A percentile compares a stretch with the other conserved stretches of the same genome.
Evolutionary conservation across 768 basidiomycete species (phyloP).

Genomic region (Bullera alba): DNA sequence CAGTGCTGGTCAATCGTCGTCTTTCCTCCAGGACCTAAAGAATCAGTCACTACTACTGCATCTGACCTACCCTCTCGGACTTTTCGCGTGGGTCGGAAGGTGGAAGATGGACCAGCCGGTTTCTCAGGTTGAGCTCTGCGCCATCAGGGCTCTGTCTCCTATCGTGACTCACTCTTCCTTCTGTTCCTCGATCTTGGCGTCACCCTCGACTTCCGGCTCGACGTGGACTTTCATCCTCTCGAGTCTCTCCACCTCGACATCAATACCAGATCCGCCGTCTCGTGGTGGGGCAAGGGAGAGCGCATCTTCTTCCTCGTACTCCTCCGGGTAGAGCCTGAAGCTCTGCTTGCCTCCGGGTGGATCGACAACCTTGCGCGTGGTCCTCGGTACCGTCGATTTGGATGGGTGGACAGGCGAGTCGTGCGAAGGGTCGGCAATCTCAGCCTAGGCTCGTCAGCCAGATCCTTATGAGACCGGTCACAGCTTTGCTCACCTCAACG

Average conservation of each 20-base stretch:
- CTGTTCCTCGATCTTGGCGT: slow-evolving; percentile 29
- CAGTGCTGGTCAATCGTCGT: slow-evolving; percentile 32
- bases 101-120: slow-evolving; percentile 28
- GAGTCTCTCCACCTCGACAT: slow-evolving; percentile 33
- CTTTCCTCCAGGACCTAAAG: slow-evolving; percentile 30
- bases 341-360: slow-evolving; percentile 40
- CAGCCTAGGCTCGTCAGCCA: slow-evolving; percentile 21
- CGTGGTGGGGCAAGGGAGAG: slow-evolving; percentile 41
- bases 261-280: slow-evolving; percentile 35
- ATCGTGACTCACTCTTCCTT: slow-evolving; percentile 9
- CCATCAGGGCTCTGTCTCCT: no score
- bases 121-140: not conserved
- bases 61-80: slow-evolving; percentile 36
- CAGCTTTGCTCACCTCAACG: slow-evolving; percentile 32
- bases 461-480: not conserved
- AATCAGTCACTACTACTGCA: not conserved
- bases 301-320: slow-evolving; percentile 43
- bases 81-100: slow-evolving; percentile 36
- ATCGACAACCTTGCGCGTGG: slow-evolving; percentile 42
- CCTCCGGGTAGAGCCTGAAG: slow-evolving; percentile 32
- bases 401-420: slow-evolving; percentile 23
- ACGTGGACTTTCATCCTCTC: slow-evolving; percentile 37
- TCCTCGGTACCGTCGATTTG: slow-evolving; percentile 30
- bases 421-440: slow-evolving; percentile 42
- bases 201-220: slow-evolving; percentile 24